phyloP scores from a whole-genome alignment of 495 filamentous ascomycete genomes.

The Hypoxylon lienhwacheense region DNA sequence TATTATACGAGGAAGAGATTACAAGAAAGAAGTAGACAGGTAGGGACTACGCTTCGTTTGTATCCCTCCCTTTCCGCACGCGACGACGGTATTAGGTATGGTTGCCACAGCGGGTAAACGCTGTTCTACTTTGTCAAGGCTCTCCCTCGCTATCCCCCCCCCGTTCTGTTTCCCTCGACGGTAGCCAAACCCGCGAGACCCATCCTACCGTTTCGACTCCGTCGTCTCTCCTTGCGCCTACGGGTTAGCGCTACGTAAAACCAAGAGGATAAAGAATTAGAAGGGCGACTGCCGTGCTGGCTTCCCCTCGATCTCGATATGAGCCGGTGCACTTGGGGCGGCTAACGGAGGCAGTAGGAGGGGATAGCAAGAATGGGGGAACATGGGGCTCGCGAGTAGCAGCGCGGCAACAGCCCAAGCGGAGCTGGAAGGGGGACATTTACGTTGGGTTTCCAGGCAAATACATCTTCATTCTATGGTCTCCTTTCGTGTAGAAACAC shows the following conservation, averaged over 20 bases:
- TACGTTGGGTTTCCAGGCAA: constrained; percentile 24
- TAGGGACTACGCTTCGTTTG: constrained; percentile 16
- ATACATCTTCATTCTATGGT: constrained; percentile 13
- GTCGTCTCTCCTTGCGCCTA: constrained; percentile 24
- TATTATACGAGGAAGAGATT: constrained; percentile 37
- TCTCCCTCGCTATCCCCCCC: not conserved
- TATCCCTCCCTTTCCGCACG: constrained; percentile 13
- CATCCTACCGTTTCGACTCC: constrained; percentile 38
- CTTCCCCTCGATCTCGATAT: constrained; percentile 41
- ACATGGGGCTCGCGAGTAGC: constrained; percentile 33
- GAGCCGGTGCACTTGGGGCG: constrained; percentile 36
- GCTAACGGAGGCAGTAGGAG: constrained; percentile 37
- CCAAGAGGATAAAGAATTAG: no score
- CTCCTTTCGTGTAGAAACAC: constrained; percentile 30
- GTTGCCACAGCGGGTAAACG: constrained; percentile 29
- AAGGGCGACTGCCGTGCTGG: constrained; percentile 37
- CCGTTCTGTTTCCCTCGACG: constrained; percentile 21
- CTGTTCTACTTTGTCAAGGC: constrained; percentile 12
- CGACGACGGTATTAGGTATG: constrained; percentile 18
- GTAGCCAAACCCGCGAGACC: constrained; percentile 22
- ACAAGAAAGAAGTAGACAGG: constrained; percentile 9
- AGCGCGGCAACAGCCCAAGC: constrained; percentile 34
- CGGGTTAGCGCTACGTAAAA: constrained; percentile 26
- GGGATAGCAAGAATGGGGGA: constrained; percentile 28
- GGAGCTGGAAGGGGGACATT: constrained; percentile 24